Percentiles rank a stretch among this genome's conserved stretches.
These are phyloP conservation scores for Leccinum pachyderme DNA, from an alignment of 1,284 basidiomycete species.

Conservation along the genomic window DNA sequence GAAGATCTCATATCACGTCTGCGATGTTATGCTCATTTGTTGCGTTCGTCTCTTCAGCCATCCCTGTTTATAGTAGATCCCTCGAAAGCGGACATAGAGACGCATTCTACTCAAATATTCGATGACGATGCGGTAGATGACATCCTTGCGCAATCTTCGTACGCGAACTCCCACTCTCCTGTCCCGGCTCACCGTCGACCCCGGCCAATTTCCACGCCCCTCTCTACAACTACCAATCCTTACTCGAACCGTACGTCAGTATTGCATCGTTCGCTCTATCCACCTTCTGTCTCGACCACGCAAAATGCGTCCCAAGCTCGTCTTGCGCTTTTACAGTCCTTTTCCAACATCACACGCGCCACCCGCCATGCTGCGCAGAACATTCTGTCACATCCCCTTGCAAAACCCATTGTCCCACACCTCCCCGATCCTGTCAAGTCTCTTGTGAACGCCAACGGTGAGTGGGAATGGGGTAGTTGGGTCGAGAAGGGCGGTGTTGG, in stretches of 20 bases:
- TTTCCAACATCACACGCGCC: slow-evolving; percentile 87
- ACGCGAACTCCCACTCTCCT: slow-evolving; percentile 75
- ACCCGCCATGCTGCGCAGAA: slow-evolving; percentile 89
- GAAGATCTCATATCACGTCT: slow-evolving; percentile 78
- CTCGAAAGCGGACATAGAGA: slow-evolving; percentile 83
- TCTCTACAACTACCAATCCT: slow-evolving; percentile 42
- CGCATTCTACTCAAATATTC: slow-evolving; percentile 81
- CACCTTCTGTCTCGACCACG: slow-evolving; percentile 48
- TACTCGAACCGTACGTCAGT: slow-evolving; percentile 72
- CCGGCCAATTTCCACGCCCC: slow-evolving; percentile 52
- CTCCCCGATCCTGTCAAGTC: slow-evolving; percentile 88
- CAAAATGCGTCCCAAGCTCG: slow-evolving; percentile 64
- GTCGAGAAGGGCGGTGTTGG: slow-evolving; percentile 84
- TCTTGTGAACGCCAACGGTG: slow-evolving; percentile 81
- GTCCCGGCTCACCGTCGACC: slow-evolving; percentile 79
- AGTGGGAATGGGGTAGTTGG: slow-evolving; percentile 84
- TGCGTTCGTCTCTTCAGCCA: slow-evolving; percentile 77
- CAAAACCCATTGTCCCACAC: slow-evolving; percentile 92
- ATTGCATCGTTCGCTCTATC: slow-evolving; percentile 67
- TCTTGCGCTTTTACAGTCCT: slow-evolving; percentile 76
- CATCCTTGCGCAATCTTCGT: slow-evolving; percentile 75
- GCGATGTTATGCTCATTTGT: slow-evolving; percentile 68
- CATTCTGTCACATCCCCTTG: slow-evolving; percentile 89
- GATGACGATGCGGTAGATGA: slow-evolving; percentile 81
- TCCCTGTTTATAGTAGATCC: slow-evolving; percentile 92